Evolutionary conservation across 2,329 filamentous ascomycete species (phyloP).

Genomic region (Penicillium psychrosexuale): DNA sequence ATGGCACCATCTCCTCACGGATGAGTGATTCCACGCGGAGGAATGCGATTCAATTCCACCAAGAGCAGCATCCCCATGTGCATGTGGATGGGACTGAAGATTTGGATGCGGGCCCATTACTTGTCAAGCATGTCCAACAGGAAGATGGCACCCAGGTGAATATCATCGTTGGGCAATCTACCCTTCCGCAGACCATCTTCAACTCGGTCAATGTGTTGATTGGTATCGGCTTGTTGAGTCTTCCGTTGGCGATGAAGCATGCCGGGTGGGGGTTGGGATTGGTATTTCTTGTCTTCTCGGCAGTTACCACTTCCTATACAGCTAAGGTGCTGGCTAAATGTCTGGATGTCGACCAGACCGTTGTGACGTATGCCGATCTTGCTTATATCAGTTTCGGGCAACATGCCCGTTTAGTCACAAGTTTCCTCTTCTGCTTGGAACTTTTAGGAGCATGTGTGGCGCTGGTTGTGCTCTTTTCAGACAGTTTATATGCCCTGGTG

Average conservation of each 20-base stretch:
- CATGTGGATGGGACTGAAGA: slow-evolving; percentile 49
- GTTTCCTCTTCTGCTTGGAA: slow-evolving; percentile 82
- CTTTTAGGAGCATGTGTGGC: slow-evolving; percentile 85
- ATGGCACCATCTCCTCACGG: slow-evolving; percentile 57
- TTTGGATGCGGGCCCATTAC: slow-evolving; percentile 66
- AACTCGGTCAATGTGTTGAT: slow-evolving; percentile 94
- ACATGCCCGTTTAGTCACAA: slow-evolving; percentile 75
- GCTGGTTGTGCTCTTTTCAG: slow-evolving; percentile 86
- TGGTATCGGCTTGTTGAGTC: slow-evolving; percentile 80
- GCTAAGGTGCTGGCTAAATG: slow-evolving; percentile 82
- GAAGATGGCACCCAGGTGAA: slow-evolving; percentile 78
- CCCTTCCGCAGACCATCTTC: slow-evolving; percentile 89
- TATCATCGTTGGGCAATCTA: slow-evolving; percentile 88
- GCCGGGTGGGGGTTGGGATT: slow-evolving; percentile 85
- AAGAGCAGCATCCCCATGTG: slow-evolving; percentile 53
- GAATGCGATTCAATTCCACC: slow-evolving; percentile 53
- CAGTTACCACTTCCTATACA: slow-evolving; percentile 77
- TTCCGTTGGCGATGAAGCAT: slow-evolving; percentile 84
- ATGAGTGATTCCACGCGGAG: slow-evolving; percentile 57
- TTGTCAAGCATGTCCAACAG: slow-evolving; percentile 87
- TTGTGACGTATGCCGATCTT: slow-evolving; percentile 92
- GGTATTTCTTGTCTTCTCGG: slow-evolving; percentile 68
- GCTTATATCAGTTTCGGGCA: slow-evolving; percentile 87
- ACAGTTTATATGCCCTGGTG: slow-evolving; percentile 77
- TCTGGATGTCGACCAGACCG: slow-evolving; percentile 75